Evolutionary conservation across 2,329 filamentous ascomycete species (phyloP).

Genomic region (Apiospora arundinis): DNA sequence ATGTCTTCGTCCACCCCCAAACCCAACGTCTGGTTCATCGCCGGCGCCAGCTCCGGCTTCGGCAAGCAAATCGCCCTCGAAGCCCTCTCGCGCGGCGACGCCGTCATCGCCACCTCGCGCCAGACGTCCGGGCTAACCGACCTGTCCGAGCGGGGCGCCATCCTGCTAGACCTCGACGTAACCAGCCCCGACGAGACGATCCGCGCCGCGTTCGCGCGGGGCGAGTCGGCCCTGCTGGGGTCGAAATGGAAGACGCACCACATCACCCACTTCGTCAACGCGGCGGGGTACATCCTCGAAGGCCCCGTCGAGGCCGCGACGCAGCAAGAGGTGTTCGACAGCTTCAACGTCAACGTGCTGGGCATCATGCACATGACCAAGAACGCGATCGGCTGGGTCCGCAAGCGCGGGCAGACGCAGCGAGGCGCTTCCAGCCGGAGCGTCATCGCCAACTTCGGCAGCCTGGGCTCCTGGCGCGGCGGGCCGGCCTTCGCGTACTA

Average conservation of each 20-base stretch:
- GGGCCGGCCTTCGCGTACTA: constrained; percentile 43
- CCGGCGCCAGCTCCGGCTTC: constrained; percentile 58
- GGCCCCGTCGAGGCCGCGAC: constrained; percentile 49
- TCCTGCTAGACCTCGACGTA: constrained; percentile 53
- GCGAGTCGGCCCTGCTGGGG: constrained; percentile 39
- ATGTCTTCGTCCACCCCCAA: not conserved
- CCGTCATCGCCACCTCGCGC: constrained; percentile 58
- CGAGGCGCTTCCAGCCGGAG: constrained; percentile 28
- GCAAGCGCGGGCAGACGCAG: constrained; percentile 30
- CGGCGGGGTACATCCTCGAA: constrained; percentile 52
- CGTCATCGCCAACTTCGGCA: constrained; percentile 49
- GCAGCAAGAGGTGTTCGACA: constrained; percentile 36
- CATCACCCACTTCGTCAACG: constrained; percentile 56
- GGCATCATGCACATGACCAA: constrained; percentile 46
- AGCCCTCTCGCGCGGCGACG: constrained; percentile 53
- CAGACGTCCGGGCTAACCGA: constrained; percentile 45
- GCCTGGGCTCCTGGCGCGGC: constrained; percentile 45
- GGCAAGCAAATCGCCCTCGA: constrained; percentile 51
- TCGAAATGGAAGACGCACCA: constrained; percentile 25
- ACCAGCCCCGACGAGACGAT: constrained; percentile 47
- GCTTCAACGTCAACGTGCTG: constrained; percentile 49
- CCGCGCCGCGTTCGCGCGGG: constrained; percentile 41
- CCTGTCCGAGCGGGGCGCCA: constrained; percentile 51
- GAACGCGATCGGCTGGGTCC: constrained; percentile 46
- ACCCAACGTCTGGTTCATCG: constrained; percentile 56